Evolutionary conservation across 768 basidiomycete species (phyloP), one percentile per base, ranked within the genome.

Genomic region (Boletales sp.): DNA sequence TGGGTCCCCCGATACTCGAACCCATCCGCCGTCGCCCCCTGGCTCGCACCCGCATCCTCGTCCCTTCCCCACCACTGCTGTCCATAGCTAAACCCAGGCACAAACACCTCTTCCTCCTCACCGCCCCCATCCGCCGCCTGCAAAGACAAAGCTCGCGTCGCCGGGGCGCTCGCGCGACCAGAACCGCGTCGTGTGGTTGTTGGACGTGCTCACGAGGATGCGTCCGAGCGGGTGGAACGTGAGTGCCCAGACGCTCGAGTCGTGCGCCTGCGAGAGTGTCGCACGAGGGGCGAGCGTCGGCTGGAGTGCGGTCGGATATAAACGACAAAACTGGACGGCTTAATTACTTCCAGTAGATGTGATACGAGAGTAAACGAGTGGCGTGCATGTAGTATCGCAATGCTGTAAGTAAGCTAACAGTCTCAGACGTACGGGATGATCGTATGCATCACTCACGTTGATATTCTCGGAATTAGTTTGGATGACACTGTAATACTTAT

Each of bases 121-220:
- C 81, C 74, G 49, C 75, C 71, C 59, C 69, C 68, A 61, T 82
- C 86, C 90, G 7, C 87, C 88, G 8, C 82, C 86, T 0, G 82
- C 82, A 67, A 90, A 90, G 37, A 84, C 89, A 47, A 79, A 82
- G n/a, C 78, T 75, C 2, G 78, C 76, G 58, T 91, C 90, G n/a
- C 90, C 89, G 0, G 90, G 90, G 4, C 90, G 80, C 63, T 93
- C 90, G 59, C 95, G 82, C 43, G 86, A 86, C 95, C 96, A 98
- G 78, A 98, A 99, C 17, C 94, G 82, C 7, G 95, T 96, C 6
- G 96, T 97, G 72, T 94, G 92, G 74, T 99, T 96, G 73, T 96
- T 98, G n/a, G 89, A 90, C 10, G 87, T 95, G 54, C 83, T 86
- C 54, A 86, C 93, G 59, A 99, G 84, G 59, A 98, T 79, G 70